Evolutionary conservation across 2,329 filamentous ascomycete genomes (phyloP).

Genomic region (Colletotrichum paranaense): DNA sequence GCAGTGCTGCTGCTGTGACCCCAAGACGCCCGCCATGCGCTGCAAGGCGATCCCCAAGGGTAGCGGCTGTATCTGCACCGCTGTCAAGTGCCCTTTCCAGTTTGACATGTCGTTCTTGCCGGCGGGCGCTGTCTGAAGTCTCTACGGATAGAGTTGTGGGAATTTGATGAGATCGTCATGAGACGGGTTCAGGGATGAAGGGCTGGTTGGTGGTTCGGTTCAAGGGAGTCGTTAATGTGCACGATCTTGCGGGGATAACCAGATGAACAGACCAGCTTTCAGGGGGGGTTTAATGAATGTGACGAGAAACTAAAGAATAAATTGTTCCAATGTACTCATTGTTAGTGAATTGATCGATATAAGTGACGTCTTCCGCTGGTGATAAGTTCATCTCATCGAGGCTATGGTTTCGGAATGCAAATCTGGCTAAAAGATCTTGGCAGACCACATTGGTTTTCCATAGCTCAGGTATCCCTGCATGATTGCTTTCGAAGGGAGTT

Average conservation of each 20-base stretch:
- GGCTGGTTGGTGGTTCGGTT: background rate
- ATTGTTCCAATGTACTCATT: background rate
- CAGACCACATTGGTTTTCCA: background rate
- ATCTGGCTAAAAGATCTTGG: background rate
- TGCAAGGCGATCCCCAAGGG: slow-evolving; percentile 19
- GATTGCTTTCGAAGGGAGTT: background rate
- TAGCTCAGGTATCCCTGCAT: background rate
- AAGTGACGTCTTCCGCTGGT: background rate
- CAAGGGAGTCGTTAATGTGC: background rate
- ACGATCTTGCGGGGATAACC: too few relatives aligned
- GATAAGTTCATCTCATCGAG: background rate
- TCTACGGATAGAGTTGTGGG: background rate
- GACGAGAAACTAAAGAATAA: background rate
- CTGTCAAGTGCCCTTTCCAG: slow-evolving; percentile 33
- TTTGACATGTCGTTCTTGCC: slow-evolving; percentile 7
- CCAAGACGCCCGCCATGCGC: background rate
- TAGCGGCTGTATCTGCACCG: slow-evolving; percentile 27
- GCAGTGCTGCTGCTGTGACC: slow-evolving; percentile 39
- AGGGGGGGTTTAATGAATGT: background rate
- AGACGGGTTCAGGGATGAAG: too few relatives aligned
- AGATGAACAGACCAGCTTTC: background rate
- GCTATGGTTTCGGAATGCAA: background rate
- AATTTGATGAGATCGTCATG: background rate
- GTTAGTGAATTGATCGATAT: background rate
- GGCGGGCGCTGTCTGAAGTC: background rate